These are phyloP conservation scores for Penicillium malachiteum DNA, from an alignment of 495 filamentous ascomycete genomes.

Conservation along the genomic window DNA sequence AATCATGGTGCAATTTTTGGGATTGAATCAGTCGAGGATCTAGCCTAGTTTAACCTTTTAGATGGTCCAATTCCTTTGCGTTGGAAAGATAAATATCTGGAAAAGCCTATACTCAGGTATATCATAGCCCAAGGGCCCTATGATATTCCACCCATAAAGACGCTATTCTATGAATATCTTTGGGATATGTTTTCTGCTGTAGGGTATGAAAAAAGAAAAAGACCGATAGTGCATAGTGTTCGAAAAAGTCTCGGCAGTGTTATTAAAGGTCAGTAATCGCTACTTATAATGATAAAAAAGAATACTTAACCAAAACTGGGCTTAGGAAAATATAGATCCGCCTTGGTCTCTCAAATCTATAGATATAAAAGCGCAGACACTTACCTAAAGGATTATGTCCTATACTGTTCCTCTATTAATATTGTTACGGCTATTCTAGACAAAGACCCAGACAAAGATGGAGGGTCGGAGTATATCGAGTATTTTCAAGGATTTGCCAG, in stretches of 20 bases:
- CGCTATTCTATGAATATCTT: constrained; percentile 12
- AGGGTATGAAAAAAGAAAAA: constrained; percentile 20
- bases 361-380: constrained; percentile 12
- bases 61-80: constrained; percentile 7
- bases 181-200: constrained; percentile 11
- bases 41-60: constrained; percentile 14
- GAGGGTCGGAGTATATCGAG: constrained; percentile 20
- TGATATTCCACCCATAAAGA: constrained; percentile 15
- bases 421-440: constrained; percentile 18
- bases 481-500: constrained; percentile 21
- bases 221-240: constrained; percentile 9
- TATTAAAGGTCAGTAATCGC: constrained; percentile 13
- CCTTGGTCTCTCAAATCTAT: constrained; percentile 22
- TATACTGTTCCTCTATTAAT: constrained; percentile 20
- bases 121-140: constrained; percentile 17
- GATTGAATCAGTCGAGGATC: constrained; percentile 13
- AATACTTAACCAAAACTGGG: too few species aligned
- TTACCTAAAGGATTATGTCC: constrained; percentile 20
- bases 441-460: constrained; percentile 11
- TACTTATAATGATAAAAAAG: too few species aligned
- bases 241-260: constrained; percentile 16
- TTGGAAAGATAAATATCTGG: constrained; percentile 17
- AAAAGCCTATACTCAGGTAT: constrained; percentile 22
- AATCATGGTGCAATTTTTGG: constrained; percentile 18
- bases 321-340: constrained; percentile 22